These are phyloP conservation scores for Rhamnella rubrinervis DNA, from an alignment of 331 rosid species.

Conservation along the genomic window DNA sequence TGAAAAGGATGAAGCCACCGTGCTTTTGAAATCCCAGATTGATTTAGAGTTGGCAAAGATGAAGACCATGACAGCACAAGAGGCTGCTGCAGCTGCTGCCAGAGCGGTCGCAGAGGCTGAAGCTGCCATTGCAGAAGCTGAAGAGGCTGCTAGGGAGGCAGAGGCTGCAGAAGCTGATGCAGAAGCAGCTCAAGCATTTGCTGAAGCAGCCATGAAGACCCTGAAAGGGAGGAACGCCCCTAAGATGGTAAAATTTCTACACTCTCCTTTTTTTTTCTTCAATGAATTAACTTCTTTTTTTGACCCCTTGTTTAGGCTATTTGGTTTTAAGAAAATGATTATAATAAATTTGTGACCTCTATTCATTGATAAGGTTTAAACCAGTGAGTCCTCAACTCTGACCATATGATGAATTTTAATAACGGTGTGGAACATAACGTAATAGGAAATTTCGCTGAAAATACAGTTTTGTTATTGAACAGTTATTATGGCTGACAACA, in stretches of 20 bases:
- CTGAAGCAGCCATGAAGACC: constrained; percentile 70
- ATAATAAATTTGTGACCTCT: too few species aligned
- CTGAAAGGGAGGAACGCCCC: constrained; percentile 55
- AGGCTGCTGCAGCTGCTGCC: constrained; percentile 86
- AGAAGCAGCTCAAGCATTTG: constrained; percentile 75
- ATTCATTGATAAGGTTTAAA: too few species aligned
- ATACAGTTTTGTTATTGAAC: too few species aligned
- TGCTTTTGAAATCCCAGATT: constrained; percentile 59
- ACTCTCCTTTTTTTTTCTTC: not conserved
- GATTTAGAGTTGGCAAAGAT: constrained; percentile 72
- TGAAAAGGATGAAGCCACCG: constrained; percentile 46
- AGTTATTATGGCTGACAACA: too few species aligned
- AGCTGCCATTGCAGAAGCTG: constrained; percentile 87
- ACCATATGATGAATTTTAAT: too few species aligned
- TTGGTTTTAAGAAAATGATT: too few species aligned
- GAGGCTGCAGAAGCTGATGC: constrained; percentile 97
- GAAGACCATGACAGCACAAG: constrained; percentile 75
- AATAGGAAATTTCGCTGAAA: too few species aligned
- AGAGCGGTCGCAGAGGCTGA: constrained; percentile 88
- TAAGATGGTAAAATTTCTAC: constrained; percentile 53
- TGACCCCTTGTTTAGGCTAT: not conserved
- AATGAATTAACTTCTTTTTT: not conserved
- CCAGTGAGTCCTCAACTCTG: too few species aligned
- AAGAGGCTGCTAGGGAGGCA: constrained; percentile 86
- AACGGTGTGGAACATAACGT: too few species aligned